A percentile compares a stretch with the other conserved stretches of the same genome.
phyloP scores from a whole-genome alignment of 345 rosid species.

The Durio zibethinus region DNA sequence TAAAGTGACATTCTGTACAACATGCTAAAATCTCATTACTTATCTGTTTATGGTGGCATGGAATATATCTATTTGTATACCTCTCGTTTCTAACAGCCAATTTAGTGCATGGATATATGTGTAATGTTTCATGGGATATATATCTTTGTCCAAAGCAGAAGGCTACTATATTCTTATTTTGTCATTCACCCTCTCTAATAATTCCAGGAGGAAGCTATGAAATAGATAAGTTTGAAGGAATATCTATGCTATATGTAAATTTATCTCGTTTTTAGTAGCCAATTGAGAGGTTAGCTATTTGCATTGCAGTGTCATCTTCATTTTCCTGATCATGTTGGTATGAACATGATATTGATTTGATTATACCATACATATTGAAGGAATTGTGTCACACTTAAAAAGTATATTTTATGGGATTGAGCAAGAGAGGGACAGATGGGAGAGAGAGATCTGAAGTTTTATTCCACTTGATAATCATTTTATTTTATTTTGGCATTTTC shows the following conservation, averaged over 20 bases:
- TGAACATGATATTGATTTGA: not conserved
- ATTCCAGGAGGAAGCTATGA: not conserved
- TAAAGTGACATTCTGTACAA: not conserved
- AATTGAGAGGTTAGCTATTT: not conserved
- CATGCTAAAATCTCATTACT: not conserved
- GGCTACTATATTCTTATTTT: not conserved
- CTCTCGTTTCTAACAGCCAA: not conserved
- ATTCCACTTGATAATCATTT: not conserved
- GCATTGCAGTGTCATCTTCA: not conserved
- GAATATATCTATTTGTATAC: not conserved
- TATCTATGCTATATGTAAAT: not conserved
- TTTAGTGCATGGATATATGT: not conserved
- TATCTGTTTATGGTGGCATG: not conserved
- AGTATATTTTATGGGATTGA: not conserved
- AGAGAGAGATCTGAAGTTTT: not conserved
- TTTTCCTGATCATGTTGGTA: not conserved
- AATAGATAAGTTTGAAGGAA: not conserved
- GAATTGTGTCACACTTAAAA: not conserved
- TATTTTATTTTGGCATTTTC: not conserved
- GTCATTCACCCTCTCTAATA: not conserved
- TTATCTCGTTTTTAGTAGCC: not conserved
- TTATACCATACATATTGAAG: not conserved
- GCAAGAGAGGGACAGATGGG: not conserved
- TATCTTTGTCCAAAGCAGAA: not conserved
- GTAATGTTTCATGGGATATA: not conserved